Evolutionary conservation across 2,329 filamentous ascomycete species (phyloP), one percentile per base, ranked within the genome.

Genomic region (Fusarium denticulatum): DNA sequence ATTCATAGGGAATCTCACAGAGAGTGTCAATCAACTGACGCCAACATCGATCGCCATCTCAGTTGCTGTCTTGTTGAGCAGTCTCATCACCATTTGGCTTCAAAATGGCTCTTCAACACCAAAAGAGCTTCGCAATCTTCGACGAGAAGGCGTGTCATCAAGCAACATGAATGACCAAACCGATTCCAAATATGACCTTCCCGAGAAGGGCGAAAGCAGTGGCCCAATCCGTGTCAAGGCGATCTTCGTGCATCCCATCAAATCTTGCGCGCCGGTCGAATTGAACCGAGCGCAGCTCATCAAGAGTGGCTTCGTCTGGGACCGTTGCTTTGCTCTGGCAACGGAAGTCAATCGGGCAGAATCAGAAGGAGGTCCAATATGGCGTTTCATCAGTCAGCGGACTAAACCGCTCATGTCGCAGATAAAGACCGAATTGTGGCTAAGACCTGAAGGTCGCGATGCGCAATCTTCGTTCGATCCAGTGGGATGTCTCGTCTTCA

Each of bases 371-470:
- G 73, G 49, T 0, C 34, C 62, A 0, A 64, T 59, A 8, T 79
- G 78, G 75, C 75, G 72, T 1, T 79, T 80, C 30, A 68, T 80
- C 45, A 80, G 79, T 20, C 79, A 80, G 50, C 76, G 79, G 2
- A 74, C 72, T 3, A 74, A 74, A 7, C 72, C 72, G 3, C 55
- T 72, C 22, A 72, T 74, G 72, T 60, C 72, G 0, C 72, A 74
- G 10, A 73, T 74, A 18, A 60, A 67, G 32, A 64, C 72, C 1
- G 65, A 75, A 18, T 6, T 74, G 14, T 74, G 72, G 72, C 34
- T 74, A 9, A 49, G 22, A 13, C 42, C 49, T 4, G 5, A 28
- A 16, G 22, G 32, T 4, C 57, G 46, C 8, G 20, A 64, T n/a
- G 13, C 14, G 6, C 39, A 15, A 10, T 36, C 55, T 1, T 24